phyloP scores from a whole-genome alignment of 2,329 filamentous ascomycete genomes.

The Penicillium aurantiogriseum region DNA sequence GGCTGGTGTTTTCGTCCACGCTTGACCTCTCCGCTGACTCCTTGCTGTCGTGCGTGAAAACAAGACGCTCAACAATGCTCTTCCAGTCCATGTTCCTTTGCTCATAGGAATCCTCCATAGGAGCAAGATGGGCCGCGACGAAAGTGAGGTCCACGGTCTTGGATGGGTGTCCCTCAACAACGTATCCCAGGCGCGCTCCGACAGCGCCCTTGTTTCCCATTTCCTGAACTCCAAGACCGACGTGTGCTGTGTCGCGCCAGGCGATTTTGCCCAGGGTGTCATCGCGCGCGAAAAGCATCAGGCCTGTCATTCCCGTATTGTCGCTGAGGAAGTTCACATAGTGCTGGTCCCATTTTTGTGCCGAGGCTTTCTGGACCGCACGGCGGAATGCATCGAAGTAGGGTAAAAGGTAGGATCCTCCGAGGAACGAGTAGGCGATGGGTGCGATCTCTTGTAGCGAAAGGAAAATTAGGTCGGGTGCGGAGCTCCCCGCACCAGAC shows the following conservation, averaged over 20 bases:
- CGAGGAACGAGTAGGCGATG: conserved; percentile 78
- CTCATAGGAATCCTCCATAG: conserved; percentile 76
- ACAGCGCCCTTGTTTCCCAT: conserved; percentile 97
- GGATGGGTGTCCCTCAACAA: conserved; percentile 36
- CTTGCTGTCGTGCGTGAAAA: conserved; percentile 56
- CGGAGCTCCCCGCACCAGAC: conserved; percentile 48
- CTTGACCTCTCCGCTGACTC: conserved; percentile 13
- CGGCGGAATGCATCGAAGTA: conserved; percentile 72
- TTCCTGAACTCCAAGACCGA: conserved; percentile 78
- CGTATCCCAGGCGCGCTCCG: conserved; percentile 68
- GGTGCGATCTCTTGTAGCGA: conserved; percentile 87
- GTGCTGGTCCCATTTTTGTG: conserved; percentile 44
- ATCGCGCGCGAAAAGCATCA: conserved; percentile 78
- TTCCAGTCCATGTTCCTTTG: conserved; percentile 86
- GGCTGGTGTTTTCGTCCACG: conserved; percentile 32
- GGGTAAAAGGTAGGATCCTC: conserved; percentile 71
- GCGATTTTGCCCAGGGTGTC: conserved; percentile 57
- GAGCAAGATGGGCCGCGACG: conserved; percentile 81
- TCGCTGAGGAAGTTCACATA: conserved; percentile 70
- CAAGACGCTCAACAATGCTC: conserved; percentile 72
- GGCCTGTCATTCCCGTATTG: conserved; percentile 84
- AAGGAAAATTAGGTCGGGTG: conserved; percentile 64
- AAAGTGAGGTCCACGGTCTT: conserved; percentile 71
- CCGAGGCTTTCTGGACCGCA: conserved; percentile 68
- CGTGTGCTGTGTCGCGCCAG: conserved; percentile 71